Evolutionary conservation across 2,329 filamentous ascomycete species (phyloP).

Genomic region (Pseudonectria foliicola): DNA sequence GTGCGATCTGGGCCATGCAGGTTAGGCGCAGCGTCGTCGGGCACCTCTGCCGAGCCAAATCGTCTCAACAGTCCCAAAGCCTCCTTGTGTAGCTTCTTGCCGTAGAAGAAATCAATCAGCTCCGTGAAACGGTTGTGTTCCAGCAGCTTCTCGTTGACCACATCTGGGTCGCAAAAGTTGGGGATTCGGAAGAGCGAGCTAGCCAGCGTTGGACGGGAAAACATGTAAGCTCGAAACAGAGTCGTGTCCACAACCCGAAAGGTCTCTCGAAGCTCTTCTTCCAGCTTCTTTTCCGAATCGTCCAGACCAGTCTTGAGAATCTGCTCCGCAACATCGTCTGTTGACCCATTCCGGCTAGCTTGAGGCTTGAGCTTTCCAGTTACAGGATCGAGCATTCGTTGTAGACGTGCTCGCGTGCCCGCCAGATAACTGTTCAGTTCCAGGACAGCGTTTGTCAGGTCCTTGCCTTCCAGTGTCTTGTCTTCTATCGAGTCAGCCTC

Average conservation of each 20-base stretch:
- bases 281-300: conserved; percentile 54
- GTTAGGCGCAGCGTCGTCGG: conserved; percentile 42
- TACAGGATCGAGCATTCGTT: conserved; percentile 53
- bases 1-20: conserved; percentile 79
- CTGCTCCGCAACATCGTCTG: conserved; percentile 47
- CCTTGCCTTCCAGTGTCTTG: conserved; percentile 64
- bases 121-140: conserved; percentile 86
- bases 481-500: conserved; percentile 40
- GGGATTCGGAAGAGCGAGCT: conserved; percentile 88
- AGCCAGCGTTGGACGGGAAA: conserved; percentile 75
- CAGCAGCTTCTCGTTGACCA: conserved; percentile 87
- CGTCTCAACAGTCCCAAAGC: conserved; percentile 75
- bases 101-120: conserved; percentile 94
- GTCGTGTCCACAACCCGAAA: conserved; percentile 89
- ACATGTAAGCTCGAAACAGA: conserved; percentile 92
- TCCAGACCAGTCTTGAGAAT: conserved; percentile 41
- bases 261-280: conserved; percentile 64
- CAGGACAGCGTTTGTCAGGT: conserved; percentile 72
- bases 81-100: conserved; percentile 85
- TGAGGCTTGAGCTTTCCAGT: conserved; percentile 54
- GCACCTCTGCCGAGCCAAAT: conserved; percentile 60
- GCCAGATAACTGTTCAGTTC: conserved; percentile 85
- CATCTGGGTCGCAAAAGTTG: conserved; percentile 94
- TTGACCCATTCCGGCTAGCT: conserved; percentile 35
- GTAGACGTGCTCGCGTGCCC: conserved; percentile 65